Evolutionary conservation across 2,329 filamentous ascomycete species (phyloP), one percentile per base, ranked within the genome.

Genomic region (Zymoseptoria tritici): DNA sequence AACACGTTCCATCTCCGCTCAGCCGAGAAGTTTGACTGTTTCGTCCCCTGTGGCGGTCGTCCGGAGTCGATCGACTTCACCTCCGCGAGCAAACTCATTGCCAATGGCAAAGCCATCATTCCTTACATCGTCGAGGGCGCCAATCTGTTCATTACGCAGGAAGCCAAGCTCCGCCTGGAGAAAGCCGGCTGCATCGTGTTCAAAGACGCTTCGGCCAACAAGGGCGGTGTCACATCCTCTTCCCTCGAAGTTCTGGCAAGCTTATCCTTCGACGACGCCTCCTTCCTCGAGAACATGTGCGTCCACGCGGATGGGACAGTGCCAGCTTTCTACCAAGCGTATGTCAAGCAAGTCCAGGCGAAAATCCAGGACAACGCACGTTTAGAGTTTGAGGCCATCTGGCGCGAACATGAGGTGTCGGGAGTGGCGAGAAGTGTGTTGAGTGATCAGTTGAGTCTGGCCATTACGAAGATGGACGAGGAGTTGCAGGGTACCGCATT

Each of bases 141-240:
- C 76, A 99, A 97, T 75, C 81, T 99, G 57, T 99, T 99, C 83
- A 95, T 99, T 77, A 97, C 94, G 0, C 94, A 99, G 76, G 94
- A 99, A 70, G 93, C 93, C 69, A 97, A 97, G 80, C 83, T 97
- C 58, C 89, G 91, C 22, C 85, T 99, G 13, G 94, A 99, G 78
- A 88, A 91, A 68, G 92, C 93, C n/a, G 94, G 94, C 61, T 95
- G 91, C 72, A 85, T 97, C 69, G 78, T 99, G 49, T 97, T 91
- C 86, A 99, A 99, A 80, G 94, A 99, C 75, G 94, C 94, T 4
- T 96, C 91, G 46, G 92, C 93, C 59, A 99, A 99, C 84, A 99
- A 99, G 82, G 94, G 94, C 66, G 94, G 94, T 74, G 94, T 99
- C 52, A 99, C 94, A 0, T 97, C 91, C 0, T 97, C 94, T 0